A percentile compares a stretch with the other conserved stretches of the same genome.
Evolutionary conservation across 306 rosid species (phyloP).

Genomic region (Lathyrus tuberosus): DNA sequence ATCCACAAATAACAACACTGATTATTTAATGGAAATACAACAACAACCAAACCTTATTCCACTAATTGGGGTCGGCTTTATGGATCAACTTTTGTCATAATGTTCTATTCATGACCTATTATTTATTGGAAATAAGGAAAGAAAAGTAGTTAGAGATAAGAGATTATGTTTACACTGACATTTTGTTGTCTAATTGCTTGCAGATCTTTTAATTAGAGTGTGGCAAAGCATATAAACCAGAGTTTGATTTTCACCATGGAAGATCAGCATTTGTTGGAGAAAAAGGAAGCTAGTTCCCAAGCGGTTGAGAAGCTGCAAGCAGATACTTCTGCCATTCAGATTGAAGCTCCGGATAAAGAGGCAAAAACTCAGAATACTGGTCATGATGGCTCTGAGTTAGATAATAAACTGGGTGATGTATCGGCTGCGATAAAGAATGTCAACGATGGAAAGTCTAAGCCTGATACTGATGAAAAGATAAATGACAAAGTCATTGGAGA

Average conservation of each 20-base stretch:
- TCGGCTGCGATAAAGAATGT: constrained; percentile 20
- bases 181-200: constrained; percentile 25
- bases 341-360: constrained; percentile 45
- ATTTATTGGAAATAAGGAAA: not conserved
- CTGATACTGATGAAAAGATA: constrained; percentile 27
- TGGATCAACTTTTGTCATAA: no score
- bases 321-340: constrained; percentile 34
- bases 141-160: not conserved
- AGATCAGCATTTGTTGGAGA: constrained; percentile 39
- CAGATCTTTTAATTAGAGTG: constrained; percentile 27
- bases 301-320: constrained; percentile 46
- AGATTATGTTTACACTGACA: not conserved
- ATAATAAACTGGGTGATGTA: constrained; percentile 33
- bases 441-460: constrained; percentile 25
- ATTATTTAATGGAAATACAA: not conserved
- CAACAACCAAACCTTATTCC: no score
- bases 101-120: no score
- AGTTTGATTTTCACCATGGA: constrained; percentile 50
- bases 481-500: constrained; percentile 6
- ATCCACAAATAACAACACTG: not conserved
- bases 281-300: constrained; percentile 39
- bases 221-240: constrained; percentile 20
- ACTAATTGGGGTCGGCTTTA: no score
- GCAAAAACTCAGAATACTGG: constrained; percentile 36
- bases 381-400: constrained; percentile 30